These are phyloP conservation scores for Pythium guiyangense DNA, from an alignment of 352 stramenopile species.

Conservation along the genomic window DNA sequence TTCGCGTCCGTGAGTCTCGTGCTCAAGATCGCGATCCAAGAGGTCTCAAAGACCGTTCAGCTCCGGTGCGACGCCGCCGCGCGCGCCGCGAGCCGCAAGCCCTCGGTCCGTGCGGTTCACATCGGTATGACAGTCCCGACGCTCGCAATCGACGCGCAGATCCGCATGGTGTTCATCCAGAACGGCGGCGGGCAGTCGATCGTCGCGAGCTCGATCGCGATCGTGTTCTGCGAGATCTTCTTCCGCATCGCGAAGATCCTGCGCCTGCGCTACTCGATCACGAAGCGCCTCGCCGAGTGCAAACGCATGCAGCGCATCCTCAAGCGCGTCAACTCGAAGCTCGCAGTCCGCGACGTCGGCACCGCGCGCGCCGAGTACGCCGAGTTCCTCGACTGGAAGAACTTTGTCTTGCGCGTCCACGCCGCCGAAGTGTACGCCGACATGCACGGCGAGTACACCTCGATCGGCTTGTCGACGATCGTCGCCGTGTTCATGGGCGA, in stretches of 20 bases:
- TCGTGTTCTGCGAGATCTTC: conserved; percentile 27
- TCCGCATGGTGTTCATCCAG: conserved; percentile 32
- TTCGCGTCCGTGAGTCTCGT: conserved; percentile 21
- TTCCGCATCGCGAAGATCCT: conserved; percentile 33
- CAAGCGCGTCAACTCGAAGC: conserved; percentile 28
- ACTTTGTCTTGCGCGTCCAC: conserved; percentile 15
- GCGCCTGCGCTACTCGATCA: conserved; percentile 19
- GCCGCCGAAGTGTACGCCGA: too few species aligned
- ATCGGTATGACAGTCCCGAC: conserved; percentile 26
- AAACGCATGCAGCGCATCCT: conserved; percentile 23
- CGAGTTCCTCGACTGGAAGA: conserved; percentile 36
- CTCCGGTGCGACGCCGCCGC: conserved; percentile 1
- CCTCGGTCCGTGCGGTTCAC: conserved; percentile 20
- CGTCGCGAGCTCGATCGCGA: conserved; percentile 17
- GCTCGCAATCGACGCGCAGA: conserved; percentile 25
- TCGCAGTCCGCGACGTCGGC: conserved; percentile 14
- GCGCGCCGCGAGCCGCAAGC: conserved; percentile 3
- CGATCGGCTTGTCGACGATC: too few species aligned
- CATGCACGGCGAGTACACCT: too few species aligned
- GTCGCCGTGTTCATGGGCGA: conserved; percentile 9
- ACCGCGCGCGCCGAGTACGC: conserved; percentile 24
- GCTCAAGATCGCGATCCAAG: conserved; percentile 28
- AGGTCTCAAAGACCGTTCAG: conserved; percentile 22
- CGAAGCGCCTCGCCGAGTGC: conserved; percentile 16
- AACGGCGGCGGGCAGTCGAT: conserved; percentile 9